Evolutionary conservation across 257 asterid species (phyloP), one percentile per base, ranked within the genome.

Genomic region (Verbena officinalis): DNA sequence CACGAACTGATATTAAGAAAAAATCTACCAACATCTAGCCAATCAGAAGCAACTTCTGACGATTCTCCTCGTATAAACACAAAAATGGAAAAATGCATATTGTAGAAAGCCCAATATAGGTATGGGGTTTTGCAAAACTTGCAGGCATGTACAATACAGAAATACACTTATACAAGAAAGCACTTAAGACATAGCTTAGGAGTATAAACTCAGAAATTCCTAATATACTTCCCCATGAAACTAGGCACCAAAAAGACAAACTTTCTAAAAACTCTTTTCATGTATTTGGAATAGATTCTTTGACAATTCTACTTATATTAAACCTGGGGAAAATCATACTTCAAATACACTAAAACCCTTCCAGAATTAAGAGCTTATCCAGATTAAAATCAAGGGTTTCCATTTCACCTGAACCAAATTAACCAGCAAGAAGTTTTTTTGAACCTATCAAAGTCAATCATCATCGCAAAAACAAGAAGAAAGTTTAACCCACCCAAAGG

Each of bases 161-260:
- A 23, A 43, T 43, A 54, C 30, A 42, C 65, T 46, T 62, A 8
- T 7, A 36, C 38, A 67, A 31, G 31, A 33, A 71, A 58, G 14
- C 66, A 20, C 19, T 1, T 15, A 11, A 10, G 59, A 23, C 55
- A 16, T 49, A 54, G 43, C 49, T 60, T 64, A 27, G 21, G 56
- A 53, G 42, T 67, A 53, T 34, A 65, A 52, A 56, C 68, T 39
- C 57, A 58, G 74, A 69, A 68, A 56, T 57, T 43, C 53, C 19
- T 12, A n/a, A 30, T 31, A 34, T n/a, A 60, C 52, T 67, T 62
- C 22, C 62, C 17, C 61, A 12, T 0, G 22, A 60, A 65, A 75
- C 33, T 52, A 62, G 53, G 62, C 52, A 46, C 33, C 50, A 62
- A 63, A 59, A 52, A 21, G 57, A 48, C n/a, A 55, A n/a, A 75